Base-by-base conservation (phyloP, 352 stramenopile genomes). In the Globisporangium nagaii region DNA sequence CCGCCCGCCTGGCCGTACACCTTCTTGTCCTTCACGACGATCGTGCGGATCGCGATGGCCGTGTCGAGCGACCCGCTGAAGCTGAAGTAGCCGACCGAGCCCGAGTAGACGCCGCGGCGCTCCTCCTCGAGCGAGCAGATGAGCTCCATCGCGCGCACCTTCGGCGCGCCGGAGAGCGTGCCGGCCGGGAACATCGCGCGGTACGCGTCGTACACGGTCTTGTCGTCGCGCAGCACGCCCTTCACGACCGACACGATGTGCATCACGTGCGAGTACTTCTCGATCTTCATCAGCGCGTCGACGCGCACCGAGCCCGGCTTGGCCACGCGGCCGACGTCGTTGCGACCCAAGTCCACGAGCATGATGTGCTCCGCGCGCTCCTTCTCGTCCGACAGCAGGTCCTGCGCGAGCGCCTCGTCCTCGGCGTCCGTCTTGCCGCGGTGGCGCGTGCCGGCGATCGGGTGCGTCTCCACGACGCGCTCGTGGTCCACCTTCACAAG, bases 211-310 rank as follows among this genome's bases (percentile, higher is more conserved):
- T 90, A 93, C 58, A 94, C 82, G 4, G 74, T 92, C 58, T 82
- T 81, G 68, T 94, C 84, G 2, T 85, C 59, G 9, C 79, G 77
- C 42, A 96, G 57, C 30, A 84, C 60, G 43, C 86, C 86, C 67
- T 90, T 95, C 35, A 96, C 86, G 20, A 93, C 82, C 31, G 84
- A 95, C 49, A 95, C 84, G 56, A 96, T 95, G 71, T 96, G 86
- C 83, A 96, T 96, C 58, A 96, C 86, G 58, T 96, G 86, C 52
- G 84, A 95, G 73, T 96, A 96, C 68, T 93, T 92, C 53, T 96
- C 86, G 51, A 96, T 93, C 66, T 92, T 73, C 86, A 96, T 95
- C 53, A 96, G 77, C 46, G 70, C 69, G 54, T 96, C 83, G 24
- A 96, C 84, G 8, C 73, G 79, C 31, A 96, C 86, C 1, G 81